Base-by-base conservation (phyloP, 1,284 basidiomycete genomes). In the Sanghuangporus sanghuang region DNA sequence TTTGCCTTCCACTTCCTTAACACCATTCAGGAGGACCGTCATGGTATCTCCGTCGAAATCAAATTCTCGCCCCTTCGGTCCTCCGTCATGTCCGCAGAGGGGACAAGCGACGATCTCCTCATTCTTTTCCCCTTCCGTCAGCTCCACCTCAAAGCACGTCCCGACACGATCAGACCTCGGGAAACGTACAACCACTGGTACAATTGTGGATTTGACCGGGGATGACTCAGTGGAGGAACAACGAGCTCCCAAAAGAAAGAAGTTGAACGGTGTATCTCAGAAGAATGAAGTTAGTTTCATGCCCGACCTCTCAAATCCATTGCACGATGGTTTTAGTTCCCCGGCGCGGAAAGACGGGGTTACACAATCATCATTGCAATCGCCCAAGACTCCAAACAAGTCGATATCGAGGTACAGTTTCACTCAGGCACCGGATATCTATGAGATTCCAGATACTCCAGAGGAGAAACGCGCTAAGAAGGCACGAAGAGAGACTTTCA, bases 401-500 rank as follows among this genome's bases (percentile, higher is more conserved):
- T 56, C 58, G 9, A 42, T 60, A 23, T 18, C 52, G 14, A 56
- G 38, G 23, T 64, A 60, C 32, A 35, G 50, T 23, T 64, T 59
- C 32, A 64, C 27, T 48, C 18, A 48, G 8, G 14, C 57, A 38
- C 23, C 49, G 7, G 57, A 53, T 16, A 32, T 14, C 18, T 18
- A 14, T 36, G 62, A 59, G 8, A 14, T 12, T 23, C 58, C 57
- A 6, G 58, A 63, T 35, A 57, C 61, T 3, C 61, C 63, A 14
- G 64, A 63, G 21, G 57, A 63, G 53, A 62, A 49, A 42, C 59
- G 60, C 5, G 62, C 59, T n/a, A 66, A 64, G 48, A 64, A 62
- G 42, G 54, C 64, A 21, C 61, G 66, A 49, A 83, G 77, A 62
- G 83, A 85, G 61, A 76, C 78, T 27, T 85, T 87, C 66, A 84